These are phyloP conservation scores for Malassezia vespertilionis DNA, from an alignment of 1,284 basidiomycete genomes.

Conservation along the genomic window DNA sequence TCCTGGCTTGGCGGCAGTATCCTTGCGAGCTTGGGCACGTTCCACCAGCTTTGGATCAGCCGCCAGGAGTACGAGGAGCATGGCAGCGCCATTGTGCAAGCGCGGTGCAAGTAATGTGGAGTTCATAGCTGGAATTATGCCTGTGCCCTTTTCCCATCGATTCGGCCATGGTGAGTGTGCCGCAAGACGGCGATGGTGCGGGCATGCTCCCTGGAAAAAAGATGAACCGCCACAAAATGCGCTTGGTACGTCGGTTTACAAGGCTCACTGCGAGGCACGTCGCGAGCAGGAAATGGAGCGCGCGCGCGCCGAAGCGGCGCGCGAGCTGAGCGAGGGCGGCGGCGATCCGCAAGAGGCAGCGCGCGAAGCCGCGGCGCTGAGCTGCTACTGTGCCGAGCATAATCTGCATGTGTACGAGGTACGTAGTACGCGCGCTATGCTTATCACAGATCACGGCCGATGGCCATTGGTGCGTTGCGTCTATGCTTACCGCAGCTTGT, in stretches of 20 bases:
- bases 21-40: conserved; percentile 40
- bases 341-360: not conserved
- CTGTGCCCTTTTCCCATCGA: no score
- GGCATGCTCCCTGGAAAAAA: conserved; percentile 5
- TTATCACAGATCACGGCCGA: conserved; percentile 69
- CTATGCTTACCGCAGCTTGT: conserved; percentile 53
- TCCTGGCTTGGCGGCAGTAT: conserved; percentile 45
- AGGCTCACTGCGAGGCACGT: conserved; percentile 8
- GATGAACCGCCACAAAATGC: conserved; percentile 27
- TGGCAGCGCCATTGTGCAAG: conserved; percentile 39
- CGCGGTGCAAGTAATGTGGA: conserved; percentile 32
- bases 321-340: conserved; percentile 5
- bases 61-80: conserved; percentile 47
- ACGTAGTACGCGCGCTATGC: not conserved
- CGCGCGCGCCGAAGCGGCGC: conserved; percentile 13
- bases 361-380: not conserved
- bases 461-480: conserved; percentile 60
- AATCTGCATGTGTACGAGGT: conserved; percentile 1
- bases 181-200: conserved; percentile 12
- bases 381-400: conserved; percentile 1
- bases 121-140: no score
- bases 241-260: conserved; percentile 4
- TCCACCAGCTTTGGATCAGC: conserved; percentile 47
- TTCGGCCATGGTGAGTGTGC: no score
- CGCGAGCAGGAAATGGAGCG: conserved; percentile 19